Base-by-base conservation (phyloP, 2,329 filamentous ascomycete species). In the Elsinoe ampelina region DNA sequence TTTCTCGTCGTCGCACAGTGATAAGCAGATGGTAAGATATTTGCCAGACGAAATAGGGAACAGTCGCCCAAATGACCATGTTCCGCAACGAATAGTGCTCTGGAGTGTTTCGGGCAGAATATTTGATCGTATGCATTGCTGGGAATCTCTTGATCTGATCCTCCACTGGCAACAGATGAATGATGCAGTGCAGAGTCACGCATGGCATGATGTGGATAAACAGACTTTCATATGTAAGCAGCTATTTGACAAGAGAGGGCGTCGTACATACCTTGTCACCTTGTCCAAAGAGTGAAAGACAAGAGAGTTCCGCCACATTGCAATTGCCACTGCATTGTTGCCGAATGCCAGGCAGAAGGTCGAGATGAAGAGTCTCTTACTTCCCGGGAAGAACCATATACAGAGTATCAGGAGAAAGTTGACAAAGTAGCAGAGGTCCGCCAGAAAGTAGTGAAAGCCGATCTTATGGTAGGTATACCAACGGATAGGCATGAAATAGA, bases 171-270 rank as follows among this genome's bases (percentile, higher is more conserved):
- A 90, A 77, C 17, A 97, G 77, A 69, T 98, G 93, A 13, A 95
- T 87, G 12, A 98, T 79, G 67, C 89, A 95, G 71, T 98, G 93
- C 11, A 98, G 80, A 1, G 91, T 89, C 5, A 87, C 92, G 62
- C 91, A 95, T 1, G 93, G 93, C 92, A 98, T 98, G 66, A 98
- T 95, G 71, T 98, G 93, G 64, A 98, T 96, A 74, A 98, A 98
- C n/a, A 98, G 79, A 70, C 83, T 86, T 60, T 7, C 41, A 5
- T 19, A 15, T 32, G 56, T 64, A 48, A 63, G 47, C 32, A 54
- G 36, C 26, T 26, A 41, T 12, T 45, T 26, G 22, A 20, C n/a
- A 20, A 12, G 12, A 26, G 6, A 50, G 32, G 19, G 26, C 34
- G 20, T 2, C 10, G 30, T 30, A 58, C 58, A 52, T 72, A 83